Conservation (phyloP, 2,329 filamentous ascomycete species). For the Fusarium tjaetaba region DNA sequence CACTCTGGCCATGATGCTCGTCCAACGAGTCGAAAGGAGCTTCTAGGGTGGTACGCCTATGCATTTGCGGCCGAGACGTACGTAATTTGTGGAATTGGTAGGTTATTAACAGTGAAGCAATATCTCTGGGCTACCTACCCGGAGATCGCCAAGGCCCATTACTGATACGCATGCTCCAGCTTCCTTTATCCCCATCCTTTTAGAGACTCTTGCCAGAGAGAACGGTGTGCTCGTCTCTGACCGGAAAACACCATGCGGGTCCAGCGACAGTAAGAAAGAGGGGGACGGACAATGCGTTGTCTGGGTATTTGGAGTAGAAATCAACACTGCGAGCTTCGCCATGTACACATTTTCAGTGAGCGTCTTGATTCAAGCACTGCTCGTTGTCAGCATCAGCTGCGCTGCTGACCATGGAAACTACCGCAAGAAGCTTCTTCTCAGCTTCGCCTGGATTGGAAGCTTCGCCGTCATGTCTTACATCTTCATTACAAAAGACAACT, state of each 20-base stretch:
- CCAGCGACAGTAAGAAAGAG: slow-evolving; percentile 64
- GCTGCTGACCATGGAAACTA: slow-evolving; percentile 94
- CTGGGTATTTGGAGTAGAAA: slow-evolving; percentile 80
- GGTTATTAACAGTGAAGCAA: slow-evolving; percentile 46
- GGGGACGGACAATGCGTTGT: slow-evolving; percentile 80
- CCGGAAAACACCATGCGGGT: slow-evolving; percentile 76
- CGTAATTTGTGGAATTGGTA: slow-evolving; percentile 82
- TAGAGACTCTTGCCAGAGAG: slow-evolving; percentile 92
- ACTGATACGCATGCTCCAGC: slow-evolving; percentile 58
- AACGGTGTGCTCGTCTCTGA: slow-evolving; percentile 88
- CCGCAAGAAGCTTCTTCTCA: slow-evolving; percentile 85
- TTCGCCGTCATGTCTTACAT: slow-evolving; percentile 89
- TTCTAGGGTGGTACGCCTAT: slow-evolving; percentile 95
- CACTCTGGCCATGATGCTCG: slow-evolving; percentile 88
- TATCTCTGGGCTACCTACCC: background rate
- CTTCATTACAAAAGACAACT: slow-evolving; percentile 77
- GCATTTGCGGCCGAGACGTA: slow-evolving; percentile 97
- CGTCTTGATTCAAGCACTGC: slow-evolving; percentile 85
- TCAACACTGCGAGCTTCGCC: slow-evolving; percentile 96
- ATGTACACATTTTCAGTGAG: slow-evolving; percentile 98
- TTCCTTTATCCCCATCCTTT: slow-evolving; percentile 93
- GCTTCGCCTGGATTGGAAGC: slow-evolving; percentile 86
- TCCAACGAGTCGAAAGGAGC: slow-evolving; percentile 87
- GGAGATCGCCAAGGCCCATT: background rate
- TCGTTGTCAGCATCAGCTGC: slow-evolving; percentile 96